phyloP scores from a whole-genome alignment of 495 filamentous ascomycete genomes.

The Penicillium flavigenum region DNA sequence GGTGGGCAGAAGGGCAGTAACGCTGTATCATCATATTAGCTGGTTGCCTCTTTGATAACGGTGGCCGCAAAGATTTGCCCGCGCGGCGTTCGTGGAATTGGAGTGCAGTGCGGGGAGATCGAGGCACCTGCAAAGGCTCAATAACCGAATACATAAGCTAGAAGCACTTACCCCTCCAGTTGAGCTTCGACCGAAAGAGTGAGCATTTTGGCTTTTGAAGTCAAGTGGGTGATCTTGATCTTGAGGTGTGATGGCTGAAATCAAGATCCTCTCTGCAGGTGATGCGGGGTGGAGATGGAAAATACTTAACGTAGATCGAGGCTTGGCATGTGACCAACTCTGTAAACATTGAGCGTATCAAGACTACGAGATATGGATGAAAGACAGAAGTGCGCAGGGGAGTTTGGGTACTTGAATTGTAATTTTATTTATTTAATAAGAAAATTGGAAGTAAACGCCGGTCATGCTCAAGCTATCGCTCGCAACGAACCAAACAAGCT shows the following conservation, averaged over 20 bases:
- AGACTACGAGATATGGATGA: background rate
- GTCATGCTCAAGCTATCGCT: conserved; percentile 34
- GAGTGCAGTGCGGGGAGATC: conserved; percentile 5
- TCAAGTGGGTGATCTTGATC: conserved; percentile 3
- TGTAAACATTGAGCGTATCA: background rate
- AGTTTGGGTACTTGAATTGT: background rate
- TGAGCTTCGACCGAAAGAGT: conserved; percentile 78
- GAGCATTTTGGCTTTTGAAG: conserved; percentile 57
- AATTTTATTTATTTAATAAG: conserved; percentile 14
- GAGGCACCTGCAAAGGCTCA: background rate
- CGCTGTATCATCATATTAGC: conserved; percentile 51
- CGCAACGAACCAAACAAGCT: conserved; percentile 22
- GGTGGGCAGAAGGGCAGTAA: conserved; percentile 81
- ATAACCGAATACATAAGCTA: background rate
- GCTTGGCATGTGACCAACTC: conserved; percentile 30
- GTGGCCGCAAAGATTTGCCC: background rate
- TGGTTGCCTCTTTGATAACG: background rate
- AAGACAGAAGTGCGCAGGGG: background rate
- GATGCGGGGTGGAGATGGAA: conserved; percentile 34
- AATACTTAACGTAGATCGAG: conserved; percentile 19
- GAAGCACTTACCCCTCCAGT: conserved; percentile 60
- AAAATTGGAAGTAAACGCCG: conserved; percentile 33
- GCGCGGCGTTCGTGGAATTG: background rate
- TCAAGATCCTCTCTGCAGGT: conserved; percentile 14
- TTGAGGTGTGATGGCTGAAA: conserved; percentile 6